Base-by-base conservation (phyloP, 768 basidiomycete genomes). In the Phlegmacium glaucopus region DNA sequence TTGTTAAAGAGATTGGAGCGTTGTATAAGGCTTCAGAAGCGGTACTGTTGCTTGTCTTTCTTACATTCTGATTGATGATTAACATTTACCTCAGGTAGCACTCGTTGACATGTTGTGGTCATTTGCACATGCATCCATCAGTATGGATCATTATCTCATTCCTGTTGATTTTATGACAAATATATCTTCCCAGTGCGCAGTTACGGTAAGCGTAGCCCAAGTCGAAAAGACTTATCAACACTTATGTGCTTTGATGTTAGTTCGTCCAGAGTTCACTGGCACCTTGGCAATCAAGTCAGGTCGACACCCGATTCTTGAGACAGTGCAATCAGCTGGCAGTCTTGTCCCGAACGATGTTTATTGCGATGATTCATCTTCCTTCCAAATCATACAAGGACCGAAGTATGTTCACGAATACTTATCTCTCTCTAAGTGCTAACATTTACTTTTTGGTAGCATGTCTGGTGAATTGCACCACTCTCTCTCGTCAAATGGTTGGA, bases 1-100 rank as follows among this genome's bases (percentile, higher is more conserved):
- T 97, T 40, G 57, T 94, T 1, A 70, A 69, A 0, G 72, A 90
- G 48, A 77, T 94, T 34, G 87, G 90, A 18, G 85, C 82, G 34
- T 70, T 99, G 18, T 95, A 95, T 70, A 87, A 89, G 49, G 87
- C 88, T 6, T 90, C 91, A 0, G 96, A 98, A 70, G 92, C 92
- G 17, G 89, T 92, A 53, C 39, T 56, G 32, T 25, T n/a, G n/a
- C n/a, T 2, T 26, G 8, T 10, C 18, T 1, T 6, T 12, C 11
- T 11, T 13, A 26, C 9, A 17, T 9, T 34, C 22, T 6, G 17
- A 27, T 15, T 26, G 35, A 30, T 37, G 8, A 45, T 9, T 45
- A 26, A 40, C 42, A 22, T 10, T 2, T 12, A 18, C 16, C 40
- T 10, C 39, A 93, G 91, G 77, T 96, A 15, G 91, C 94, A 0